Evolutionary conservation across 331 rosid species (phyloP), one percentile per base, ranked within the genome.

Genomic region (Dryas integrifolia): DNA sequence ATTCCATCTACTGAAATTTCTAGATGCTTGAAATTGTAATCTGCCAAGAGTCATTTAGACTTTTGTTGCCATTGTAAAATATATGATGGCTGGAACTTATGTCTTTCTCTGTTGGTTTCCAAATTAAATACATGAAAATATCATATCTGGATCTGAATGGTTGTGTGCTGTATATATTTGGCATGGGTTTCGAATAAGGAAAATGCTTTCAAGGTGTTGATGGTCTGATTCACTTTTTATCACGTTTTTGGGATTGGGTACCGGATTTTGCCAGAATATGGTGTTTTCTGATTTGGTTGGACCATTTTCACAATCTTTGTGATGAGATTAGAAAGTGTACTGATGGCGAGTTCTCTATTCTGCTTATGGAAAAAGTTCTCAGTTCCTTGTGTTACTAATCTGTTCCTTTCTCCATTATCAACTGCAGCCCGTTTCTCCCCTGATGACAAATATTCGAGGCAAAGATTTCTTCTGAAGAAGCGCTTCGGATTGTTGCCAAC

Each of bases 381-480:
- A 2, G n/a, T 44, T 55, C 16, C 7, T 57, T 41, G 45, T 39
- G 6, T 58, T 49, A 12, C 9, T 72, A 59, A 52, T 24, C 59
- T 38, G 15, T 61, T 61, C 58, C 38, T 72, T 69, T 50, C 49
- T 35, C 71, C 30, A 41, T 81, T 70, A 79, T 79, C 70, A 67
- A 52, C 41, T 85, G 83, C 92, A 89, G 97, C 98, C n/a, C 88
- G 97, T 38, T 94, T 94, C 82, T 94, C 98, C 16, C 98, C 97
- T 0, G 97, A 91, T 69, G 98, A 94, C 89, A 89, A 89, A 81
- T 85, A 48, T 72, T 88, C 96, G 30, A 85, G 90, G 82, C 96
- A 91, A 45, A 85, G 98, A 69, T 81, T 83, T 81, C 89, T 86
- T 67, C 78, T 94, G 74, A 94, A 94, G 89, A 94, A 94, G 87